A percentile compares a stretch with the other conserved stretches of the same genome.
Evolutionary conservation across 805 yeast species (phyloP).

Genomic region (Candida anglica): DNA sequence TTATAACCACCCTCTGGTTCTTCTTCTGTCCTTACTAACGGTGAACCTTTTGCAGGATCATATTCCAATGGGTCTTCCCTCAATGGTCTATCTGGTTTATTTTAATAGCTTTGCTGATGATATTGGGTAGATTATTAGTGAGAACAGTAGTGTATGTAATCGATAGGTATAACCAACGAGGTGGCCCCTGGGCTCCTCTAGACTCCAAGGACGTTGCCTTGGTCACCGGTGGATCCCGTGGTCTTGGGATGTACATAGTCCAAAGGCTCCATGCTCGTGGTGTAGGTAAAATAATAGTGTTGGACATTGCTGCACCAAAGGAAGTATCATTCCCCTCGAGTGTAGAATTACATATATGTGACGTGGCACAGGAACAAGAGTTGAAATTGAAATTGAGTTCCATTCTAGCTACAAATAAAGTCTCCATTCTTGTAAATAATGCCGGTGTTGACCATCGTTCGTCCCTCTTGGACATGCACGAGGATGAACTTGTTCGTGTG

Average conservation of each 20-base stretch:
- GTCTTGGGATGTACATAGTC: constrained; percentile 45
- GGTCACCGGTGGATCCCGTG: constrained; percentile 50
- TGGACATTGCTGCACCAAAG: constrained; percentile 24
- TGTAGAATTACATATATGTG: constrained; percentile 21
- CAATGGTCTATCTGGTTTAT: too few relatives aligned
- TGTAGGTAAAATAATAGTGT: constrained; percentile 19
- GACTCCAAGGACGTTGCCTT: constrained; percentile 22
- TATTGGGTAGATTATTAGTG: too few relatives aligned
- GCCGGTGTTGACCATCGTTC: constrained; percentile 45
- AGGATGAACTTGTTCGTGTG: constrained; percentile 15
- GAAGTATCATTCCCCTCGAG: constrained; percentile 8
- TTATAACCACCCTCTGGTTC: too few relatives aligned
- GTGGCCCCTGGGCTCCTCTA: too few relatives aligned
- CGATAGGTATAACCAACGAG: too few relatives aligned
- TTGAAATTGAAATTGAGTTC: constrained; percentile 11
- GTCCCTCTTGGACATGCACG: constrained; percentile 19
- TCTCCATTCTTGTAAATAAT: constrained; percentile 37
- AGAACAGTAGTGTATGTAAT: too few relatives aligned
- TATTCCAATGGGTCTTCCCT: too few relatives aligned
- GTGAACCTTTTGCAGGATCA: too few relatives aligned
- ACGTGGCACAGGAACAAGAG: constrained; percentile 15
- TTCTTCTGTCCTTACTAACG: too few relatives aligned
- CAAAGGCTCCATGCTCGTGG: constrained; percentile 13
- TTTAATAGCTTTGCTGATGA: too few relatives aligned
- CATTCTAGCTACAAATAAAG: constrained; percentile 17